Evolutionary conservation across 2,329 filamentous ascomycete species (phyloP), one percentile per base, ranked within the genome.

Genomic region (Pseudogymnoascus sp.): DNA sequence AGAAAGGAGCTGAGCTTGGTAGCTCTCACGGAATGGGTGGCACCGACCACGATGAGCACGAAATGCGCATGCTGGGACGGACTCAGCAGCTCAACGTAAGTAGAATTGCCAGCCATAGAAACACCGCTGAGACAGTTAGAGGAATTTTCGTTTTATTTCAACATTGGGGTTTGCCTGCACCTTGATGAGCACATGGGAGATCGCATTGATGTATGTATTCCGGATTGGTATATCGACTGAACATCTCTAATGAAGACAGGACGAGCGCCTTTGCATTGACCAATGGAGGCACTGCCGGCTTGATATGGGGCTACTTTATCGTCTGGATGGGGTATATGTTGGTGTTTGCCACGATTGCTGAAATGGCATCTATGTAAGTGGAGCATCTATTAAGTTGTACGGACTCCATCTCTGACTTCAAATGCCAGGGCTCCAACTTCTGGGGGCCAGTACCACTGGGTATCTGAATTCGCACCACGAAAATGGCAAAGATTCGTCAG

Each of bases 381-480:
- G 28, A 18, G 50, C 12, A 7, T 5, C n/a, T 33, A 8, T 16
- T 12, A 16, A 56, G 50, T 5, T 18, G 16, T 33, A 5, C 10
- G 4, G 50, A 12, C n/a, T 23, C 10, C 28, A 12, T 33, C 25
- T 56, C 50, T 56, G 50, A 56, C 28, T 56, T 56, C n/a, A 33
- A 33, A 21, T 44, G 5, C 1, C 56, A 77, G 73, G 75, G 81
- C 81, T 2, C 82, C 82, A 0, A 85, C 81, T 0, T 77, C 78
- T 5, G 82, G 82, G 21, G 83, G 83, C 1, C 82, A 85, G 67
- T 84, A 84, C 65, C 80, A 83, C 66, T 84, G 81, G 81, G 80
- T 83, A 1, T 82, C 77, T 1, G 80, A 82, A 60, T 82, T 83
- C 64, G 77, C 80, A 0, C 78, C 81, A 0, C 73, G 70, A 0